Base-by-base conservation (phyloP, 352 stramenopile genomes). In the Globisporangium nagaii region DNA sequence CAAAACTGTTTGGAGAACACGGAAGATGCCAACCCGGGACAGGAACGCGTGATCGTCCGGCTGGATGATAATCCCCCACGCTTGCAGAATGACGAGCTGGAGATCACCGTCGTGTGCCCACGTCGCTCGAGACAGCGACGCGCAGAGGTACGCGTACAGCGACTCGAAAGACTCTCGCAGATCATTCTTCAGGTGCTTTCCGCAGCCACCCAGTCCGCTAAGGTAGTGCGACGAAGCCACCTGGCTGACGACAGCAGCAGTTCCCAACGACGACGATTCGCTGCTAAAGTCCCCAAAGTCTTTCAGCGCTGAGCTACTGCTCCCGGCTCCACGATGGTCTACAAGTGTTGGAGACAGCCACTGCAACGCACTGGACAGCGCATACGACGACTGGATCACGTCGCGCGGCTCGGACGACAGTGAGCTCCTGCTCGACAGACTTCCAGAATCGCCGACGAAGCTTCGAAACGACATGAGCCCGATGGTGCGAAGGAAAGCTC, bases 11-110 rank as follows among this genome's bases (percentile, higher is more conserved):
- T 96, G 87, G 15, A 96, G 62, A 31, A 95, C 84, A 32, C 87
- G 71, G 58, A 96, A 96, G 60, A 96, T 87, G 1, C 86, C 84
- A 34, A 95, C 82, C 36, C 87, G 82, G 22, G 87, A 96, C 20
- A 96, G 70, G 50, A 96, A 96, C 2, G 86, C 81, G 58, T 96
- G 87, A 52, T 96, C 87, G 41, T 95, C 85, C 12, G 84, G 84
- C 35, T 80, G 71, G 37, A 96, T 93, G n/a, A 92, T 78, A 25
- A 95, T 88, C 7, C 84, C 85, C 87, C 87, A 96, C 15, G 80
- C 73, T 56, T 93, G 59, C 34, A 96, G 60, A 46, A 92, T 75
- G 32, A 88, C 79, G 15, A 96, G 57, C 60, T 96, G 86, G 24
- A 94, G 58, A 46, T 95, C 88, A 5, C 63, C 58, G 42, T 95